phyloP scores from a whole-genome alignment of 2,329 filamentous ascomycete species.

The Alternaria infectoria region DNA sequence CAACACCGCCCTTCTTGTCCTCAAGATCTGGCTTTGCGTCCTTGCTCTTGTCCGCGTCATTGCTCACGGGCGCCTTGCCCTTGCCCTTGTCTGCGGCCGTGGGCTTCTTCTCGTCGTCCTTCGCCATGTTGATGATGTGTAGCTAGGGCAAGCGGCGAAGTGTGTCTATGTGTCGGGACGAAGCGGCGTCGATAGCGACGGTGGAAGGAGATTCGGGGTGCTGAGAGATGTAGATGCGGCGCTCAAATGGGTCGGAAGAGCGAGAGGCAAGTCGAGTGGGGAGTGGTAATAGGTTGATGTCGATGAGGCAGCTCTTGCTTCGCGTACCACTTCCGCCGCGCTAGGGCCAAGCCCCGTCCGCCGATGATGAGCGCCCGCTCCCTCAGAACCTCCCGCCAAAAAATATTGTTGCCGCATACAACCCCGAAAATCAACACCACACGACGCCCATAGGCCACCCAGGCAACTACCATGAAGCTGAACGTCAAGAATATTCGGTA shows the following conservation, averaged over 20 bases:
- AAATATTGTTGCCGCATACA: constrained; percentile 19
- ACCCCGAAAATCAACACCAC: constrained; percentile 13
- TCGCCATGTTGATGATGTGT: constrained; percentile 72
- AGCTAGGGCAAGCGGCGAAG: constrained; percentile 47
- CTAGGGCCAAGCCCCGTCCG: constrained; percentile 32
- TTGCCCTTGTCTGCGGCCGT: constrained; percentile 93
- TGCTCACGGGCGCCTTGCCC: constrained; percentile 78
- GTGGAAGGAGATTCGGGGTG: not conserved
- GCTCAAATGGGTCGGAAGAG: constrained; percentile 15
- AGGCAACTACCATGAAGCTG: constrained; percentile 75
- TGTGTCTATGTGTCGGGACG: constrained; percentile 19
- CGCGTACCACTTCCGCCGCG: constrained; percentile 22
- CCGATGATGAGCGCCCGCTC: constrained; percentile 20
- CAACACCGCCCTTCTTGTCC: constrained; percentile 77
- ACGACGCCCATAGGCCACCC: not conserved
- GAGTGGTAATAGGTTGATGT: constrained; percentile 34
- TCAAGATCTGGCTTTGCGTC: constrained; percentile 73
- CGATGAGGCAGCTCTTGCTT: constrained; percentile 39
- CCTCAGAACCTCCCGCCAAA: constrained; percentile 22
- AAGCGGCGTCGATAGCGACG: constrained; percentile 16
- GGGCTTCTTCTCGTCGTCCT: constrained; percentile 85
- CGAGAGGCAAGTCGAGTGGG: constrained; percentile 16
- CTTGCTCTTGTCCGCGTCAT: constrained; percentile 65
- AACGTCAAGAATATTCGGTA: constrained; percentile 94
- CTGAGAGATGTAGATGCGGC: not conserved